Percentiles rank a stretch among this genome's conserved stretches.
phyloP scores from a whole-genome alignment of 352 stramenopile genomes.

The Phytophthora vignae region DNA sequence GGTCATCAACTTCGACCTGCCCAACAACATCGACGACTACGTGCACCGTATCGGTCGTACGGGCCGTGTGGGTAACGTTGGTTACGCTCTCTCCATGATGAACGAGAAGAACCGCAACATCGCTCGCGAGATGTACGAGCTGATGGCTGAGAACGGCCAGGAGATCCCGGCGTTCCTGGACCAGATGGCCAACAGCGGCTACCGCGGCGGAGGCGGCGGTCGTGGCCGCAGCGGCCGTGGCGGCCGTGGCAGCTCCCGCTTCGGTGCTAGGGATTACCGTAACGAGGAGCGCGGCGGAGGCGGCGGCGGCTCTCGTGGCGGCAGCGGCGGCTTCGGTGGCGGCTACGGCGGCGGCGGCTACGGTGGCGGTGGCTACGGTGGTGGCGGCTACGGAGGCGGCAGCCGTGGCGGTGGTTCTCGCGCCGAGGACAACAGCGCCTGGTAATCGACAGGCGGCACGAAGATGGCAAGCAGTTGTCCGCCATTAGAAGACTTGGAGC shows the following conservation, averaged over 20 bases:
- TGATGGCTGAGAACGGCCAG: conserved; percentile 97
- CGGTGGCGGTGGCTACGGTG: conserved; percentile 37
- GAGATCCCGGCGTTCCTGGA: conserved; percentile 95
- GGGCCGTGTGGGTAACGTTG: conserved; percentile 98
- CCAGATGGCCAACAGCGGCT: conserved; percentile 92
- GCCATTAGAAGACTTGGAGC: conserved; percentile 52
- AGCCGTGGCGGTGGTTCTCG: conserved; percentile 43
- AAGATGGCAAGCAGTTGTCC: conserved; percentile 56
- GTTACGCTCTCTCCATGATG: conserved; percentile 97
- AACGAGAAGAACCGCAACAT: conserved; percentile 99
- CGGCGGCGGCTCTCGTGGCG: conserved; percentile 36
- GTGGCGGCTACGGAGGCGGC: conserved; percentile 38
- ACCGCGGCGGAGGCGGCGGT: conserved; percentile 67
- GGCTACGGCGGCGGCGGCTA: conserved; percentile 37
- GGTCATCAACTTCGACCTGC: conserved; percentile 98
- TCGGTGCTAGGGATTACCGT: conserved; percentile 91
- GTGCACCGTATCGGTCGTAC: conserved; percentile 99
- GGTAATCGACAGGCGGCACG: conserved; percentile 60
- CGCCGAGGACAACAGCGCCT: conserved; percentile 88
- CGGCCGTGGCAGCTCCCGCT: conserved; percentile 71
- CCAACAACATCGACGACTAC: conserved; percentile 99
- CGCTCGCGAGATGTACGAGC: conserved; percentile 96
- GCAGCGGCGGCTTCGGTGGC: conserved; percentile 27
- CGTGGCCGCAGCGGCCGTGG: conserved; percentile 63
- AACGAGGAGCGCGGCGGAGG: conserved; percentile 69